These are phyloP conservation scores for Botrytis sinoallii DNA, from an alignment of 2,329 filamentous ascomycete genomes.

Conservation along the genomic window DNA sequence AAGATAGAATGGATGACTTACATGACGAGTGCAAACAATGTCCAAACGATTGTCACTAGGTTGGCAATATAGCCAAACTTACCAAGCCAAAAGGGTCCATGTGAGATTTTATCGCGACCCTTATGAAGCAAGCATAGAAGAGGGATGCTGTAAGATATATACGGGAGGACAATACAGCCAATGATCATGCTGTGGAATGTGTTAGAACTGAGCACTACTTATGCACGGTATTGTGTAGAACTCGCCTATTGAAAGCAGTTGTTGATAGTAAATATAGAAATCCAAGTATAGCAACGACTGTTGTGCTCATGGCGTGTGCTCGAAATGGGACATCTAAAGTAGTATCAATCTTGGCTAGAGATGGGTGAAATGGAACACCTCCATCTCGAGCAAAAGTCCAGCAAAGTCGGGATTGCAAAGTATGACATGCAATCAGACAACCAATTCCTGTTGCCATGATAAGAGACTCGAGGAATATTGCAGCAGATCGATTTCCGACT, in stretches of 20 bases:
- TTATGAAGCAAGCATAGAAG: constrained; percentile 38
- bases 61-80: constrained; percentile 58
- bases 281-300: constrained; percentile 13
- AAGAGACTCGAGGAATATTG: constrained; percentile 12
- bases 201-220: neutral
- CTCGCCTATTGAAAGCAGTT: constrained; percentile 18
- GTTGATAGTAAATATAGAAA: constrained; percentile 13
- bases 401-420: constrained; percentile 18
- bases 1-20: constrained; percentile 34
- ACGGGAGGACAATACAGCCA: constrained; percentile 18
- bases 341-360: constrained; percentile 9
- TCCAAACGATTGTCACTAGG: constrained; percentile 53
- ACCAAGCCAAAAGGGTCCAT: constrained; percentile 55
- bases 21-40: constrained; percentile 56
- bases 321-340: constrained; percentile 18
- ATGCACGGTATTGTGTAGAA: neutral
- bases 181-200: constrained; percentile 11
- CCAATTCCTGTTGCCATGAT: constrained; percentile 15
- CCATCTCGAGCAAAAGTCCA: constrained; percentile 21
- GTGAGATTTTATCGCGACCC: constrained; percentile 54
- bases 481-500: neutral
- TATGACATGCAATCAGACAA: constrained; percentile 14
- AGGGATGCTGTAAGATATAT: constrained; percentile 15
- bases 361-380: constrained; percentile 13
- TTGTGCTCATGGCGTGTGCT: constrained; percentile 15